phyloP scores from a whole-genome alignment of 495 filamentous ascomycete species.

The Penicillium malachiteum region DNA sequence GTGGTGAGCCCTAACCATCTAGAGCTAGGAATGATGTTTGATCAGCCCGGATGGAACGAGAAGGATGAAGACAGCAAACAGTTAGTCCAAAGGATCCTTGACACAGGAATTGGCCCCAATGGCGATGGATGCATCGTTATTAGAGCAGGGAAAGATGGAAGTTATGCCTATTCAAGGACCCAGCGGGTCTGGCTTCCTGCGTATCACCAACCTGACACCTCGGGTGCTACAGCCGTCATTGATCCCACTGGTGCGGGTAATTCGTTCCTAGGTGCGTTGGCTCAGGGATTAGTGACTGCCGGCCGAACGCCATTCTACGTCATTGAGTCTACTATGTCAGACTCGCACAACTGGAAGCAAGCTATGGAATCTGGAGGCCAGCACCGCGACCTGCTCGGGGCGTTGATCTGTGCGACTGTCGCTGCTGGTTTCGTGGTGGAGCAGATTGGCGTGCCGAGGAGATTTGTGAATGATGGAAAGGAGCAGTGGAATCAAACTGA shows the following conservation, averaged over 20 bases:
- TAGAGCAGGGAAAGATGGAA: constrained; percentile 58
- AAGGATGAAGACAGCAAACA: constrained; percentile 45
- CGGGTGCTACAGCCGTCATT: constrained; percentile 55
- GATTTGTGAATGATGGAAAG: constrained; percentile 49
- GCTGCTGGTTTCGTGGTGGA: constrained; percentile 93
- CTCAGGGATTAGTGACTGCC: constrained; percentile 65
- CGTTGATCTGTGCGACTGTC: constrained; percentile 75
- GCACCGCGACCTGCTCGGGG: constrained; percentile 57
- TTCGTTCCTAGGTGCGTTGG: constrained; percentile 82
- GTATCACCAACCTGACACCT: constrained; percentile 47
- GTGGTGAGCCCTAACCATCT: constrained; percentile 85
- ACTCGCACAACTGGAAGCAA: constrained; percentile 32
- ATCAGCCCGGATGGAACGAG: constrained; percentile 51
- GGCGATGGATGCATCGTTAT: constrained; percentile 51
- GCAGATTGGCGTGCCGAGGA: constrained; percentile 77
- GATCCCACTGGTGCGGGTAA: constrained; percentile 98
- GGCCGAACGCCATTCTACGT: constrained; percentile 41
- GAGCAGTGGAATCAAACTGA: constrained; percentile 79
- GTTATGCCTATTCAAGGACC: constrained; percentile 46
- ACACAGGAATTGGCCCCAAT: constrained; percentile 46
- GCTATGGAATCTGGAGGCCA: constrained; percentile 25
- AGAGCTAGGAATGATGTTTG: constrained; percentile 82
- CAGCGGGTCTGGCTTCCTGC: constrained; percentile 53
- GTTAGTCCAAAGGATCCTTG: constrained; percentile 59
- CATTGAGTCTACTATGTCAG: constrained; percentile 35